Evolutionary conservation across 306 rosid genomes (phyloP), one percentile per base, ranked within the genome.

Genomic region (Vicia sativa): DNA sequence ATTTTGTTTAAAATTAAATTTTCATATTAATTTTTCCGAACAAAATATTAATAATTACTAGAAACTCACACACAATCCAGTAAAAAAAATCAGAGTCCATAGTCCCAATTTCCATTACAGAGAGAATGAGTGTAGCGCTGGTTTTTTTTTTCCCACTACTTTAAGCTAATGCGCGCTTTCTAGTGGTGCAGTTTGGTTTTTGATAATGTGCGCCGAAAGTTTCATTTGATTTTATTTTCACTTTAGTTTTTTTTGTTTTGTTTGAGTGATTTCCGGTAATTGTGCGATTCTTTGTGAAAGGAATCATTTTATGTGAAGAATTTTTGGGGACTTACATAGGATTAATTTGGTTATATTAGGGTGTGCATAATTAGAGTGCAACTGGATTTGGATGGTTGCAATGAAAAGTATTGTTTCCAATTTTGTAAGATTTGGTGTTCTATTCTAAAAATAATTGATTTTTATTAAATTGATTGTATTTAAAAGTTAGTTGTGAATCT

Each of bases 151-250:
- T 15, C 21, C 28, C 37, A 9, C 7, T 26, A 18, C 12, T 25
- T 2, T 4, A 9, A 12, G 61, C 72, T 79, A 67, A 53, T 55
- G 56, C 65, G 67, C 71, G 59, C 77, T 25, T 61, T 49, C 16
- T 50, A 12, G n/a, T 41, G 2, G n/a, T 41, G 38, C 8, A 11
- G 6, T 41, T 67, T 19, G n/a, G 69, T 25, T 15, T 41, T 39
- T 46, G 59, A 62, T 52, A 65, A 31, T 67, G 62, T 81, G 73
- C 65, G 49, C 78, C 72, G 43, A 43, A 62, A 57, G 70, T 67
- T n/a, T n/a, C n/a, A n/a, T n/a, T n/a, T n/a, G n/a, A n/a, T 50
- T 49, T 50, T 44, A 44, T 13, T 43, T 16, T 54, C 45, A 19
- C 67, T 62, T 62, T 69, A 19, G 60, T 45, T 44, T 52, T 44